A percentile compares a stretch with the other conserved stretches of the same genome.
Conservation (phyloP, 2,329 filamentous ascomycete species). For the Trichoderma lentiforme region DNA sequence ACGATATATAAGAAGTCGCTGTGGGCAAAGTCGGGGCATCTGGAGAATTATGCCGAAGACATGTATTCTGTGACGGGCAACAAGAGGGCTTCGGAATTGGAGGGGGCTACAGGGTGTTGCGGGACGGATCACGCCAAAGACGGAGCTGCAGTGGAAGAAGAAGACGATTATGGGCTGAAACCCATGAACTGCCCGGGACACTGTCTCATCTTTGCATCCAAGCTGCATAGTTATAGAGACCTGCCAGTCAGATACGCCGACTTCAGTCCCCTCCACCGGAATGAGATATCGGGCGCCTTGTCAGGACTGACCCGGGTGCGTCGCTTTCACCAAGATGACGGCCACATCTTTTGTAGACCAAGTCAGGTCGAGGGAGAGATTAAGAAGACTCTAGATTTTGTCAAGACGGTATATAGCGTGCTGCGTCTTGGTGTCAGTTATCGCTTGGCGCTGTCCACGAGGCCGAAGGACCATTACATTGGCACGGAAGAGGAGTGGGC, state of each 20-base stretch:
- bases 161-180: conserved; percentile 78
- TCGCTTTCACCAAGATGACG: conserved; percentile 87
- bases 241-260: conserved; percentile 82
- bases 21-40: conserved; percentile 82
- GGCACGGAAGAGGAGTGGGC: conserved; percentile 65
- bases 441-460: conserved; percentile 72
- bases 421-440: conserved; percentile 67
- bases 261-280: conserved; percentile 82
- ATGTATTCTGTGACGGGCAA: conserved; percentile 78
- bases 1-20: conserved; percentile 87
- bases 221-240: conserved; percentile 72
- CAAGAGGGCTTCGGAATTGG: conserved; percentile 26
- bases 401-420: conserved; percentile 66
- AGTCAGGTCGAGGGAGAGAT: conserved; percentile 74
- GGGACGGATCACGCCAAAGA: conserved; percentile 29
- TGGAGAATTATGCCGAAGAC: conserved; percentile 86
- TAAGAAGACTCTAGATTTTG: conserved; percentile 68
- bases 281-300: conserved; percentile 78
- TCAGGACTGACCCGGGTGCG: conserved; percentile 80
- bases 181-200: conserved; percentile 94
- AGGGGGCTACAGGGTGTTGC: conserved; percentile 28
- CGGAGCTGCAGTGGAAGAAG: conserved; percentile 58
- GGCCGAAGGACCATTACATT: conserved; percentile 73
- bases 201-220: conserved; percentile 76
- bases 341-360: conserved; percentile 83